phyloP scores from a whole-genome alignment of 1,284 basidiomycete species.

The Ceratobasidium sp. region DNA sequence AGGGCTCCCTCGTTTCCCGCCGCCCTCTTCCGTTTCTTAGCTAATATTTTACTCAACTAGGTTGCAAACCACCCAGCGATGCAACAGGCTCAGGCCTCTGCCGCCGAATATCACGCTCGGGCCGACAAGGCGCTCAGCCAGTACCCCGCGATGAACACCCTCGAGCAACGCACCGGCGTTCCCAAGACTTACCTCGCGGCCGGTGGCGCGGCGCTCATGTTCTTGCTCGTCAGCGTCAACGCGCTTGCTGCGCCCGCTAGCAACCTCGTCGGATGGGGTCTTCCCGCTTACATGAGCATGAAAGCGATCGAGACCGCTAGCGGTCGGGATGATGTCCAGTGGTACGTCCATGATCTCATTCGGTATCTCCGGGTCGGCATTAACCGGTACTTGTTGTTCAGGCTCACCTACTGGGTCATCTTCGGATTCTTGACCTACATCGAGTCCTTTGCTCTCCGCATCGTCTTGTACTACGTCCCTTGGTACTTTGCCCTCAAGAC shows the following conservation, averaged over 20 bases:
- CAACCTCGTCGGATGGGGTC: slow-evolving; percentile 85
- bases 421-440: slow-evolving; percentile 89
- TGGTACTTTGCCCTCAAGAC: slow-evolving; percentile 95
- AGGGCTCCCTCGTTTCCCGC: neutral
- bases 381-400: neutral
- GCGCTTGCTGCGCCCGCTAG: slow-evolving; percentile 83
- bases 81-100: slow-evolving; percentile 82
- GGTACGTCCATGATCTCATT: slow-evolving; percentile 58
- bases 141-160: slow-evolving; percentile 84
- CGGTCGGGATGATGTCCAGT: slow-evolving; percentile 83
- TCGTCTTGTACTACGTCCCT: slow-evolving; percentile 84
- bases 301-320: slow-evolving; percentile 83
- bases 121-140: slow-evolving; percentile 97
- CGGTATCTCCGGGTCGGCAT: neutral
- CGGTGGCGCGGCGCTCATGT: slow-evolving; percentile 75
- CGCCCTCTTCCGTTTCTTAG: slow-evolving; percentile 23
- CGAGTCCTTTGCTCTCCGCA: slow-evolving; percentile 79
- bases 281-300: slow-evolving; percentile 88
- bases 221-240: slow-evolving; percentile 85
- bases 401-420: slow-evolving; percentile 86
- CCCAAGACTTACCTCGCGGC: slow-evolving; percentile 94
- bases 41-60: slow-evolving; percentile 44
- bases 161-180: slow-evolving; percentile 91
- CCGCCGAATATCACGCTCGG: slow-evolving; percentile 79
- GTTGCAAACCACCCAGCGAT: slow-evolving; percentile 87